Evolutionary conservation across 179 eudicot genomes (phyloP), one percentile per base, ranked within the genome.

Genomic region (Silene vulgaris): DNA sequence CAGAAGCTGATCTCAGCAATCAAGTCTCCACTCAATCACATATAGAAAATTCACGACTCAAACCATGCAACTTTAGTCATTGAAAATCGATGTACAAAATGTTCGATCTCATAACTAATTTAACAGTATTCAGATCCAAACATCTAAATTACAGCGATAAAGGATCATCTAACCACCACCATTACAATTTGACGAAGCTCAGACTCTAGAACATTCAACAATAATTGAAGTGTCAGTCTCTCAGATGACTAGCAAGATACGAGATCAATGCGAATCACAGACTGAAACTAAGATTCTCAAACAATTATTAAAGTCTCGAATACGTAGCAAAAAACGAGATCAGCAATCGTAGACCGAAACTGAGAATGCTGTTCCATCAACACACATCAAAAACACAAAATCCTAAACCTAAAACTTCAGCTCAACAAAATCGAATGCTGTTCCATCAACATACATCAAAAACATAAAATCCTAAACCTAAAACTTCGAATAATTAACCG

Each of bases 351-450:
- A 12, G 35, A 62, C 66, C 14, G 14, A 20, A 62, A 62, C 29
- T 21, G 56, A 66, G 11, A 32, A 66, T 30, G 23, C 8, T 32
- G 50, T n/a, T 66, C 50, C 4, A n/a, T n/a, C 8, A 66, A 32
- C 23, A 13, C 45, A 5, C 12, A 14, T 0, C 40, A 48, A 69
- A 20, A 17, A 43, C 12, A 20, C 20, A 69, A 40, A 40, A 52
- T 48, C 74, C 50, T 12, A 50, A 70, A 23, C 54, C 74, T 48
- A 43, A 52, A 26, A 50, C 5, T 71, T 71, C 74, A 50, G 26
- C 37, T 26, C 26, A 9, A 6, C 11, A 13, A 52, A 28, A 26
- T 29, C 5, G 9, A 32, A 65, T 29, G 21, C 17, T 32, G 48
- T 32, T 65, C 70, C 4, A 16, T 16, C 2, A 65, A 30, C 45